Evolutionary conservation across 2,329 filamentous ascomycete species (phyloP), one percentile per base, ranked within the genome.

Genomic region (Ophiostoma ulmi): DNA sequence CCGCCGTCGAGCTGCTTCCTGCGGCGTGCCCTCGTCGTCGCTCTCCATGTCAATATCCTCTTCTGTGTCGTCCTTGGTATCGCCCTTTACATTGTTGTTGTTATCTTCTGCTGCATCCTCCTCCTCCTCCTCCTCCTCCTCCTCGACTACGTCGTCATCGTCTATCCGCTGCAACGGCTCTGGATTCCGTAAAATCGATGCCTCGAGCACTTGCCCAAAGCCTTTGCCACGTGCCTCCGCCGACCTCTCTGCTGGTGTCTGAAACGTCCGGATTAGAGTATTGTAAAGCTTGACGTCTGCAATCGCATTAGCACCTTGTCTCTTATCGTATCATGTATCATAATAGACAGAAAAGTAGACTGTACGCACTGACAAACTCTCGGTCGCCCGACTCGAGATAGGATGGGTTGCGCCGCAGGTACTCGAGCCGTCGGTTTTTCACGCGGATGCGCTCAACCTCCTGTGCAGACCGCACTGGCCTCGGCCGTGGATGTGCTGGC

Each of bases 221-320:
- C 93, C 93, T 77, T 93, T 93, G 10, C 83, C 81, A 63, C 87
- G 87, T 10, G 89, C 90, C 75, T 94, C 91, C 7, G 85, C 85
- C 77, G 93, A 88, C 69, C 92, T 87, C 80, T 97, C 92, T 4
- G 84, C 82, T 2, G 89, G 81, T 0, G 89, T 89, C 74, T 94
- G 91, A 78, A 93, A 94, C 69, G 87, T 88, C 69, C 92, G 88
- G 72, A 97, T 86, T 35, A 96, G 84, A 69, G 87, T 86, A 78
- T 96, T 91, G 82, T 97, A 97, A 41, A 96, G 85, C 10, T 94
- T 81, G 0, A 93, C 92, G 79, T 95, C 91, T 85, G 2, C 11
- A 8, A 17, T 35, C 3, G 22, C 13, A 41, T 39, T 65, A 65
- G 35, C 13, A 36, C 14, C 1, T 4, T 38, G 31, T 22, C 5